Evolutionary conservation across 306 rosid species (phyloP), one percentile per base, ranked within the genome.

Genomic region (Betula pendula): DNA sequence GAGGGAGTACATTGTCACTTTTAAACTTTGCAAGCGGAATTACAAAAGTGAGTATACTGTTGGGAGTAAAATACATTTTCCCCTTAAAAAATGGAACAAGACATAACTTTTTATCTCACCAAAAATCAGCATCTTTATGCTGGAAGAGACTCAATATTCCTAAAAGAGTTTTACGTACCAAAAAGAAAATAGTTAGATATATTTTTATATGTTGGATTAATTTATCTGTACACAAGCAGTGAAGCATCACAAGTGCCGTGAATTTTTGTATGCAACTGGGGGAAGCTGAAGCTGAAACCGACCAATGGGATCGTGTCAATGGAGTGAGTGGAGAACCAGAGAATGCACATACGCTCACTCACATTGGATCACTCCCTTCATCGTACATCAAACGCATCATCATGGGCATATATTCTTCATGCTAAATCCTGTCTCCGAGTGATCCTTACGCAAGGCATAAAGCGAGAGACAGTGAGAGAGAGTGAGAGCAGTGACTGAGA

Each of bases 401-500:
- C 6, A 44, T 75, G 73, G 66, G 66, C 71, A 45, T 50, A 15
- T 50, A 19, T 50, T 16, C 56, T 50, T 50, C n/a, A 50, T 50
- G 22, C 22, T 16, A 4, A 6, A 50, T 50, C 17, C 14, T 35
- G 48, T 16, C 63, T 1, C 3, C 3, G 16, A 17, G 69, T 27
- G 52, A 70, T 33, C 8, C 76, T 4, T 50, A 71, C 66, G 66
- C 77, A 35, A 14, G 24, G 35, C 38, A 12, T 1, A 40, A 17
- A 24, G 33, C 25, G 13, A 45, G 15, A 3, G 16, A 38, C 42
- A 44, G n/a, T n/a, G 31, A 8, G 55, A 24, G 72, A 10, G 78
- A 44, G 25, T 5, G 14, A 45, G 52, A 78, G 24, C n/a, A n/a
- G n/a, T n/a, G n/a, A n/a, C n/a, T n/a, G 60, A 71, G 31, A 76